Percentiles rank a stretch among this genome's conserved stretches.
Conservation (phyloP, 495 filamentous ascomycete genomes). For the Annulohypoxylon nitens region DNA sequence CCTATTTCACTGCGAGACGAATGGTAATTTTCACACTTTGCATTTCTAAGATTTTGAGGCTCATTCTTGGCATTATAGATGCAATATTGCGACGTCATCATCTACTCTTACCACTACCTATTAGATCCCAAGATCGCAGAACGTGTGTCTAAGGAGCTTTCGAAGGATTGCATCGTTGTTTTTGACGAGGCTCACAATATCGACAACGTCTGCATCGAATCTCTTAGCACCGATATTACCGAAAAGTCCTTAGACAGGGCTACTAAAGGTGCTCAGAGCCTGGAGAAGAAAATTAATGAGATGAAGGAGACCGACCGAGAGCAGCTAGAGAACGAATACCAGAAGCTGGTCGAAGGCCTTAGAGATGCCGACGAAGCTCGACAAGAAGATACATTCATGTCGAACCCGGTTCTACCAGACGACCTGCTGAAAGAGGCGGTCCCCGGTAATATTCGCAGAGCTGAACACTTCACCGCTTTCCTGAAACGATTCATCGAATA, state of each 20-base stretch:
- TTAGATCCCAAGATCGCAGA: slow-evolving; percentile 99
- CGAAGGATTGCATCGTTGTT: slow-evolving; percentile 98
- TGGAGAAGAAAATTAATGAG: slow-evolving; percentile 89
- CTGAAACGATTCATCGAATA: slow-evolving; percentile 98
- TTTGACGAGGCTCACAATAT: slow-evolving; percentile 99
- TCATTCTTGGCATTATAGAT: slow-evolving; percentile 70
- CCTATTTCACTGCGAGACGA: slow-evolving; percentile 93
- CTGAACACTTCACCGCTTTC: slow-evolving; percentile 97
- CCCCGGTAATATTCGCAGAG: slow-evolving; percentile 94
- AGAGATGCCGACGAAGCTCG: slow-evolving; percentile 87
- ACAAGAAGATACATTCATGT: slow-evolving; percentile 96
- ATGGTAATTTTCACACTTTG: slow-evolving; percentile 73
- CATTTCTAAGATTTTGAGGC: not conserved
- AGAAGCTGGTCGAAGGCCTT: slow-evolving; percentile 93
- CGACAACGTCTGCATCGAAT: slow-evolving; percentile 99
- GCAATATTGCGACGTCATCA: slow-evolving; percentile 98
- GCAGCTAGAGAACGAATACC: slow-evolving; percentile 94
- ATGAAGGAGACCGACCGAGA: slow-evolving; percentile 93
- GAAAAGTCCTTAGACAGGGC: slow-evolving; percentile 93
- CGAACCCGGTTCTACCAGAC: slow-evolving; percentile 89
- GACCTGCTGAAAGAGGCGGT: slow-evolving; percentile 93
- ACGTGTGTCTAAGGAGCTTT: slow-evolving; percentile 93
- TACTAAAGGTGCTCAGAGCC: slow-evolving; percentile 86
- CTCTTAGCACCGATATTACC: slow-evolving; percentile 94
- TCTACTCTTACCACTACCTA: slow-evolving; percentile 99